Evolutionary conservation across 2,329 filamentous ascomycete genomes (phyloP).

Genomic region (Ceratocystis colombiana): DNA sequence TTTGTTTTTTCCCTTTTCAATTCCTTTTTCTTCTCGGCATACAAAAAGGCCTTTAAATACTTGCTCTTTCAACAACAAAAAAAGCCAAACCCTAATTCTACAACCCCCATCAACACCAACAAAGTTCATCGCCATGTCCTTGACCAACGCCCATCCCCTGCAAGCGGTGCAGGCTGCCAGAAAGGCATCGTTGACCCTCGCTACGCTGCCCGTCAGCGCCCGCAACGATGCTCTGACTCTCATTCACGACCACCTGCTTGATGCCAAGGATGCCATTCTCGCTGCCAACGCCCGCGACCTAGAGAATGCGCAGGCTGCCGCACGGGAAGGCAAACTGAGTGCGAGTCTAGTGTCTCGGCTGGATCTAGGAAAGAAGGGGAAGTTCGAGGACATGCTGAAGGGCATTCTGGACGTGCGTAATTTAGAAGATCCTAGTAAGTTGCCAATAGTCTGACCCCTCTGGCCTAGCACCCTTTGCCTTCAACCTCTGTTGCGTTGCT

Average conservation of each 20-base stretch:
- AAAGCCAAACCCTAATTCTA: neutral
- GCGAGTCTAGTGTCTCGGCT: slow-evolving; percentile 78
- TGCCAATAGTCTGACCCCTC: slow-evolving; percentile 1
- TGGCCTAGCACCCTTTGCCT: neutral
- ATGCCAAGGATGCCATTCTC: slow-evolving; percentile 64
- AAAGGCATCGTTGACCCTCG: slow-evolving; percentile 69
- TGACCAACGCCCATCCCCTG: slow-evolving; percentile 72
- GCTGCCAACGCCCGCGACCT: slow-evolving; percentile 80
- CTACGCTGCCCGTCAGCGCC: slow-evolving; percentile 61
- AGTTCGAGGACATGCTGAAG: slow-evolving; percentile 96
- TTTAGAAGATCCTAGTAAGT: slow-evolving; percentile 73
- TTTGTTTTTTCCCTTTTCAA: neutral
- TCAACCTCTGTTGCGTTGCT: slow-evolving; percentile 21
- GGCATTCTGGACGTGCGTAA: slow-evolving; percentile 81
- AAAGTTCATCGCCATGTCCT: slow-evolving; percentile 53
- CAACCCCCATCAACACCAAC: neutral
- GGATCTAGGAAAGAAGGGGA: slow-evolving; percentile 75
- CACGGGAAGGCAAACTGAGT: slow-evolving; percentile 63
- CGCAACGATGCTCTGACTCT: slow-evolving; percentile 78
- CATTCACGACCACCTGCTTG: slow-evolving; percentile 66
- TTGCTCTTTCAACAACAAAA: neutral
- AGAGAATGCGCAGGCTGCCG: slow-evolving; percentile 60
- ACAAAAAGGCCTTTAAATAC: neutral
- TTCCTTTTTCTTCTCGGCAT: neutral
- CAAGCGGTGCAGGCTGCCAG: slow-evolving; percentile 72